A percentile compares a stretch with the other conserved stretches of the same genome.
phyloP scores from a whole-genome alignment of 306 rosid species.

The Dryas octopetala region DNA sequence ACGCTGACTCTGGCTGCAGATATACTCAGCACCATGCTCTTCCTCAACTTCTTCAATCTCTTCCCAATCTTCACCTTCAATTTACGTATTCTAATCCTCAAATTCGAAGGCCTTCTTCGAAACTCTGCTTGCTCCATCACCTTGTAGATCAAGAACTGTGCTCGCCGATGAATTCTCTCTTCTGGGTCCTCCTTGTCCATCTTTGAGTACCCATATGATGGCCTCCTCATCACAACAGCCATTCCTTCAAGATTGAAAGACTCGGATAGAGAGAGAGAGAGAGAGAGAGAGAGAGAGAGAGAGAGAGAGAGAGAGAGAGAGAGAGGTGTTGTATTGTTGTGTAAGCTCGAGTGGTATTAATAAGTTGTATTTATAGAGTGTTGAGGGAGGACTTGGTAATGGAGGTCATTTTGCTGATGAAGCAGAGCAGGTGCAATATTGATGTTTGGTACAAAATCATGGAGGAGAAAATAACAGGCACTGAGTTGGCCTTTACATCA shows the following conservation, averaged over 20 bases:
- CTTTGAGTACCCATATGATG: conserved; percentile 45
- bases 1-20: conserved; percentile 47
- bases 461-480: conserved; percentile 33
- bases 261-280: conserved; percentile 6
- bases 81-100: conserved; percentile 64
- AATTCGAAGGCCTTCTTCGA: conserved; percentile 37
- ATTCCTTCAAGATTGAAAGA: conserved; percentile 16
- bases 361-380: conserved; percentile 36
- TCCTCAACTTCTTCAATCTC: conserved; percentile 64
- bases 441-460: conserved; percentile 42
- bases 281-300: conserved; percentile 4
- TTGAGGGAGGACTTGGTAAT: conserved; percentile 20
- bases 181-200: conserved; percentile 79
- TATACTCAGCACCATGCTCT: conserved; percentile 39
- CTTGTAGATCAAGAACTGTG: conserved; percentile 83
- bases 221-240: conserved; percentile 35
- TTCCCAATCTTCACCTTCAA: conserved; percentile 75
- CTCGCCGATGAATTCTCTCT: conserved; percentile 54
- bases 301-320: conserved; percentile 7
- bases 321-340: conserved; percentile 13
- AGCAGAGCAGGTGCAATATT: conserved; percentile 57
- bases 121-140: conserved; percentile 55
- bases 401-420: conserved; percentile 51
- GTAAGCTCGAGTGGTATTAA: conserved; percentile 19
- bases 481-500: conserved; percentile 57